Percentiles rank a stretch among this genome's conserved stretches.
These are phyloP conservation scores for Cytospora piceicola DNA, from an alignment of 2,329 filamentous ascomycete species.

Conservation along the genomic window DNA sequence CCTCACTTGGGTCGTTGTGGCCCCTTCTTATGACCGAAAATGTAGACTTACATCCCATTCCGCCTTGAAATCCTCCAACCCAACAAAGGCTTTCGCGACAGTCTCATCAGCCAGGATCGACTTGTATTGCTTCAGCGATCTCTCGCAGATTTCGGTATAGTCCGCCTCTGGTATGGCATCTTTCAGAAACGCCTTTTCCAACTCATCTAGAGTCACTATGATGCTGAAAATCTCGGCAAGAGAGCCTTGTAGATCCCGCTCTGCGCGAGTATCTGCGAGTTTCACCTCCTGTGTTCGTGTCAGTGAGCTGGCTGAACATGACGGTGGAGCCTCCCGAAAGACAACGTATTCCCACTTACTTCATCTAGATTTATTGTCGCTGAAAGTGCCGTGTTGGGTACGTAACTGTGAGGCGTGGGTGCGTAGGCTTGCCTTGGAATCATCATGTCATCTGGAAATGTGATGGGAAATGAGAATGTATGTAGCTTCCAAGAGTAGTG, in stretches of 20 bases:
- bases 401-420: conserved; percentile 88
- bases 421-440: conserved; percentile 74
- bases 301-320: conserved; percentile 17
- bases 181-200: conserved; percentile 96
- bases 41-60: conserved; percentile 78
- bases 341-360: conserved; percentile 51
- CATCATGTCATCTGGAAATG: conserved; percentile 42
- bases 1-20: background rate
- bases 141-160: conserved; percentile 95
- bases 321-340: background rate
- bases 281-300: conserved; percentile 76
- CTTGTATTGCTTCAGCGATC: conserved; percentile 94
- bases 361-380: conserved; percentile 94
- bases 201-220: conserved; percentile 89
- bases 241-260: conserved; percentile 93
- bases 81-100: conserved; percentile 85
- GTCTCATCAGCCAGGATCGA: conserved; percentile 88
- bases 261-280: conserved; percentile 80
- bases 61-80: conserved; percentile 86
- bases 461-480: conserved; percentile 4
- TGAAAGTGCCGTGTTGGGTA: conserved; percentile 79
- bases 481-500: background rate
- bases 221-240: conserved; percentile 98
- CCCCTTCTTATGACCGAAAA: background rate
- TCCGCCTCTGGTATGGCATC: conserved; percentile 90